Conservation (phyloP, 306 rosid genomes). For the Abrus pulchellus region DNA sequence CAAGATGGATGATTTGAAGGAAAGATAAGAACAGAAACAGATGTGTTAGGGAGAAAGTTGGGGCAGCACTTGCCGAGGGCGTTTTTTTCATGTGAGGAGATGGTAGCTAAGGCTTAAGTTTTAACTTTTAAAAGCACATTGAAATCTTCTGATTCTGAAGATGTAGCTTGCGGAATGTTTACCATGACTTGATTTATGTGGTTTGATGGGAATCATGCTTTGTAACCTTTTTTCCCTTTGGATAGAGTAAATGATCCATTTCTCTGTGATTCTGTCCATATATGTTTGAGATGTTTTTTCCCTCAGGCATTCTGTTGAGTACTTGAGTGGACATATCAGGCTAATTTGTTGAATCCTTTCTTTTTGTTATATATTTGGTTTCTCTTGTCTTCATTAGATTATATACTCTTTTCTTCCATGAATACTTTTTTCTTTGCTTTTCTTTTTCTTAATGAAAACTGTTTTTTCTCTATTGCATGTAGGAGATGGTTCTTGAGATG, state of each 20-base stretch:
- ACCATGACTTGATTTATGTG: slow-evolving; percentile 6
- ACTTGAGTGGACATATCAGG: neutral
- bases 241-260: slow-evolving; percentile 17
- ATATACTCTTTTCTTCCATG: neutral
- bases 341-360: neutral
- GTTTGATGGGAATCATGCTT: slow-evolving; percentile 14
- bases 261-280: slow-evolving; percentile 1
- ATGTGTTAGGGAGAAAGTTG: neutral
- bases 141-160: slow-evolving; percentile 9
- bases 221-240: slow-evolving; percentile 29
- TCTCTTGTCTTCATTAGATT: slow-evolving; percentile 20
- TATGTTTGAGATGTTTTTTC: slow-evolving; percentile 17
- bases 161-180: slow-evolving; percentile 5
- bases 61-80: neutral
- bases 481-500: slow-evolving; percentile 3
- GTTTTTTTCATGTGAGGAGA: slow-evolving; percentile 19
- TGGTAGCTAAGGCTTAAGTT: slow-evolving; percentile 6
- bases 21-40: neutral
- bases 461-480: neutral
- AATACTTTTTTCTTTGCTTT: neutral
- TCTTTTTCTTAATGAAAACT: neutral
- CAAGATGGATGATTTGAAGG: slow-evolving; percentile 3
- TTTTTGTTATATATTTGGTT: neutral
- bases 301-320: slow-evolving; percentile 16
- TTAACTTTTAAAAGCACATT: neutral